phyloP scores from a whole-genome alignment of 768 basidiomycete genomes.

The Candolleomyces eurysporus region DNA sequence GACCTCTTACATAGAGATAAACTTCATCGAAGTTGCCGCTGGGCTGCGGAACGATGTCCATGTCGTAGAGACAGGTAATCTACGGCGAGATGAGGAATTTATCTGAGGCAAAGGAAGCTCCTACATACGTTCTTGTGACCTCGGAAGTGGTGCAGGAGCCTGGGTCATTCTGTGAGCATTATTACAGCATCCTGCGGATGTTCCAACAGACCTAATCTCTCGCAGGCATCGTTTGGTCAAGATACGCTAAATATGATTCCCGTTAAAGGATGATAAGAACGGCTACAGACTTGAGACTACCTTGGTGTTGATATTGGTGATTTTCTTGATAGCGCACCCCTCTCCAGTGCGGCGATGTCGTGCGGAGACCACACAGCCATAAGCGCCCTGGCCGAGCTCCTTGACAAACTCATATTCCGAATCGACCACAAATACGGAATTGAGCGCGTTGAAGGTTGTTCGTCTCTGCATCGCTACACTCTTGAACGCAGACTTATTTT shows the following conservation, averaged over 20 bases:
- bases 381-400: slow-evolving; percentile 95
- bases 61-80: slow-evolving; percentile 97
- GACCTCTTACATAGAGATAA: slow-evolving; percentile 75
- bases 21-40: slow-evolving; percentile 96
- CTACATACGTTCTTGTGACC: slow-evolving; percentile 92
- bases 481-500: background rate
- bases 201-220: slow-evolving; percentile 75
- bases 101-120: slow-evolving; percentile 2
- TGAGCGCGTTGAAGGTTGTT: slow-evolving; percentile 76
- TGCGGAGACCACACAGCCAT: slow-evolving; percentile 89
- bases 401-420: slow-evolving; percentile 92
- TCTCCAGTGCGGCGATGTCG: slow-evolving; percentile 81
- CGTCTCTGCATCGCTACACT: slow-evolving; percentile 59
- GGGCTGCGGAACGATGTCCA: slow-evolving; percentile 92
- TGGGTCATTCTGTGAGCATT: slow-evolving; percentile 28
- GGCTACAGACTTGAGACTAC: slow-evolving; percentile 25
- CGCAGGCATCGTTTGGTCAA: slow-evolving; percentile 94
- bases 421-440: slow-evolving; percentile 86
- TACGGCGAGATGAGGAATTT: slow-evolving; percentile 30
- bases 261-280: slow-evolving; percentile 5
- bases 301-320: slow-evolving; percentile 91
- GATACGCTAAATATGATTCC: slow-evolving; percentile 60
- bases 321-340: slow-evolving; percentile 95
- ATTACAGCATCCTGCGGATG: slow-evolving; percentile 8
- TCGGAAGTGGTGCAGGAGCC: slow-evolving; percentile 94